Base-by-base conservation (phyloP, 352 stramenopile genomes). In the Phytophthora sp. region DNA sequence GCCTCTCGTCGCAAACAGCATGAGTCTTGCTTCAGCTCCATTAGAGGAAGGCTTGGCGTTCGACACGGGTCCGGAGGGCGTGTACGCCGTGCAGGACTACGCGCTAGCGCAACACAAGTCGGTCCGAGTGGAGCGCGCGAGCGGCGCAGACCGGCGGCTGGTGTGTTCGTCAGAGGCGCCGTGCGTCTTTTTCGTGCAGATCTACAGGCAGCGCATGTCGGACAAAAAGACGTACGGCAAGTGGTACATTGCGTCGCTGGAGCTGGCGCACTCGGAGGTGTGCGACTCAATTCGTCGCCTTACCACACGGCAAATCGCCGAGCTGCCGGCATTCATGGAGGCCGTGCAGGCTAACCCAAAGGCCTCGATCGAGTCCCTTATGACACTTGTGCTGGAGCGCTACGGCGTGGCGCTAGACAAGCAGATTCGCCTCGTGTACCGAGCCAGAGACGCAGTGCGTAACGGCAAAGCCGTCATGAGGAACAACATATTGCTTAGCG, bases 71-170 rank as follows among this genome's bases (percentile, higher is more conserved):
- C 46, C 57, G 2, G 67, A 70, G 21, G 29, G 61, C 12, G 62
- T 74, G 4, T 56, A 73, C 29, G 71, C 71, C 35, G 54, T 79
- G 18, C 71, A 79, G 33, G 71, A 79, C 59, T 74, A 76, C 42
- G 67, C 67, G 31, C 49, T 79, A 12, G 63, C 57, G 12, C 51
- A 4, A 13, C 50, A 64, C 47, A 79, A 76, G 58, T 42, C 55
- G 2, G 71, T 79, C 4, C 49, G 51, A 21, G 59, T 74, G 35
- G 63, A 57, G 33, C 71, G 62, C 33, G 59, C 57, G 26, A 73
- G 66, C 39, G 71, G 71, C 7, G 47, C 67, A 18, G 71, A 79
- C 50, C 66, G 66, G 3, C 63, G 62, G 13, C 26, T 79, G 26
- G 55, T 62, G 41, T 76, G 66, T 39, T 45, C 62, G 42, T 73